Evolutionary conservation across 257 asterid species (phyloP).

Genomic region (Schizonepeta tenuifolia): DNA sequence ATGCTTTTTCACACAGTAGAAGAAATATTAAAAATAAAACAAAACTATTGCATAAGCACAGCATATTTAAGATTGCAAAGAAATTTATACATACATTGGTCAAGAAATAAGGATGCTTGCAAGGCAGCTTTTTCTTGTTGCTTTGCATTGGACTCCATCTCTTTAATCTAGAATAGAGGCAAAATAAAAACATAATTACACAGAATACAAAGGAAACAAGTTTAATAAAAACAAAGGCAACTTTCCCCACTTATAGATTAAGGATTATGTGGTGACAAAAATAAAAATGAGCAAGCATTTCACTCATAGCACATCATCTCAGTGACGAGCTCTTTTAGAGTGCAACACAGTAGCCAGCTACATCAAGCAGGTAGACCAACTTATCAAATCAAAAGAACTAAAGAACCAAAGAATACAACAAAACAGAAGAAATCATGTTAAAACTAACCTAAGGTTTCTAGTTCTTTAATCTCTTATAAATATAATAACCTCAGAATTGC

Average conservation of each 20-base stretch:
- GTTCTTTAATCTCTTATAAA: background rate
- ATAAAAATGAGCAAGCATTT: conserved; percentile 5
- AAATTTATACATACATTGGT: conserved; percentile 59
- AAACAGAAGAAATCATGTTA: too few relatives aligned
- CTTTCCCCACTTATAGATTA: background rate
- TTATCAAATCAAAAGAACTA: conserved; percentile 8
- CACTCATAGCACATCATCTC: conserved; percentile 17
- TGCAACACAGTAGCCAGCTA: conserved; percentile 15
- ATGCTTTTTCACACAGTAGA: conserved; percentile 23
- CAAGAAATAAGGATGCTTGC: conserved; percentile 59
- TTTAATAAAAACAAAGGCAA: background rate
- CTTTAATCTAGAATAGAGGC: conserved; percentile 61
- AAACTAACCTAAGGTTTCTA: background rate
- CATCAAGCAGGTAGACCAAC: background rate
- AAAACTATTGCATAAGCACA: conserved; percentile 1
- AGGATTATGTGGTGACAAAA: conserved; percentile 17
- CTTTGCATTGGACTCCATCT: conserved; percentile 75
- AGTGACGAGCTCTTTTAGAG: conserved; percentile 3
- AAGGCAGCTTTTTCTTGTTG: conserved; percentile 68
- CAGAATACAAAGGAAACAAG: conserved; percentile 8
- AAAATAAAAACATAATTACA: conserved; percentile 30
- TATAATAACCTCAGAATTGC: background rate
- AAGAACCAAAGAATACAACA: background rate
- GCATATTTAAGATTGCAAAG: background rate
- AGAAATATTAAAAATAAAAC: conserved; percentile 14